phyloP scores from a whole-genome alignment of 345 rosid species.

The Eucalyptus curtisii region DNA sequence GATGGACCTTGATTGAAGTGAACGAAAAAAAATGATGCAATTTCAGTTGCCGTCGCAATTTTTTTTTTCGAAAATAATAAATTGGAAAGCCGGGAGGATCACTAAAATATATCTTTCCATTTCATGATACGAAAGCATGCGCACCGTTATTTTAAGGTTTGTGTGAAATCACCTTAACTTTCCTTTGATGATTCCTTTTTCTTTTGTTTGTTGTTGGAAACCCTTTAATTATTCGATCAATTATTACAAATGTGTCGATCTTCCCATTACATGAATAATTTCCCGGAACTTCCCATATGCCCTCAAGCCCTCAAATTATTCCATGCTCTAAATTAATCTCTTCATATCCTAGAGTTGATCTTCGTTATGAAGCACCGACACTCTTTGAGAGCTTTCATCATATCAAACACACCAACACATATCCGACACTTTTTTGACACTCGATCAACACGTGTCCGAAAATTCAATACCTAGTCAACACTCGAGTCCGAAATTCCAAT shows the following conservation, averaged over 20 bases:
- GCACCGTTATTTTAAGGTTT: neutral
- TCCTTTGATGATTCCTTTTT: too few relatives aligned
- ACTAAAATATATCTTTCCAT: neutral
- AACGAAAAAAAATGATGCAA: neutral
- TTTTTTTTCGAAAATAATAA: too few relatives aligned
- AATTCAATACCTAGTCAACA: too few relatives aligned
- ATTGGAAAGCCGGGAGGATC: neutral
- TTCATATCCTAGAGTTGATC: neutral
- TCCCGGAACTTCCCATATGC: neutral
- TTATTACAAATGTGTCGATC: neutral
- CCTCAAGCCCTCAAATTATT: neutral
- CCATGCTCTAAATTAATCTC: neutral
- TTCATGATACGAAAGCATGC: neutral
- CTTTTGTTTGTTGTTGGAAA: too few relatives aligned
- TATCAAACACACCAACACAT: rapidly evolving
- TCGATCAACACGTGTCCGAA: too few relatives aligned
- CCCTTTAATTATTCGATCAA: too few relatives aligned
- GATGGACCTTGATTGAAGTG: neutral
- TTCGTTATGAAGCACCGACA: rapidly evolving
- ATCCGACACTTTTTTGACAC: too few relatives aligned
- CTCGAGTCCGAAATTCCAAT: too few relatives aligned
- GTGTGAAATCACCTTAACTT: neutral
- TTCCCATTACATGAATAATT: neutral
- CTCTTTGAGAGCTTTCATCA: rapidly evolving
- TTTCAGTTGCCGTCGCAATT: neutral